Conservation (phyloP, 768 basidiomycete species). For the Tremella mesenterica region DNA sequence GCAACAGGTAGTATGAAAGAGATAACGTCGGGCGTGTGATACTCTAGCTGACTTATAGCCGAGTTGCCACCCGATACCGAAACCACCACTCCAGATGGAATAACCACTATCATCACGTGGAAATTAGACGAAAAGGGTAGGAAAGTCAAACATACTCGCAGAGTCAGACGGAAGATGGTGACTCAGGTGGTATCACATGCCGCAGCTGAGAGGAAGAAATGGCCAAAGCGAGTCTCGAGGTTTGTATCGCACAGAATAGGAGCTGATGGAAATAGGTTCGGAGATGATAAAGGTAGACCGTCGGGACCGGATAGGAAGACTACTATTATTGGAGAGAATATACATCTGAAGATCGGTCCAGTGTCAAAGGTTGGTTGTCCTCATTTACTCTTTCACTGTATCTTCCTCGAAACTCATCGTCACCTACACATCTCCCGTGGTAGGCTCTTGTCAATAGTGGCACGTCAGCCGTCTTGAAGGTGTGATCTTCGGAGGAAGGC, state of each 20-base stretch:
- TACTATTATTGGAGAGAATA: slow-evolving; percentile 68
- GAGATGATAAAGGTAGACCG: slow-evolving; percentile 75
- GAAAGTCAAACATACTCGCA: slow-evolving; percentile 61
- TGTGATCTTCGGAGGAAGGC: not conserved
- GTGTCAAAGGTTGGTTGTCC: slow-evolving; percentile 48
- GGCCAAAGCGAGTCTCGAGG: slow-evolving; percentile 52
- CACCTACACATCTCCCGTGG: not conserved
- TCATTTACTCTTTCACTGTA: not conserved
- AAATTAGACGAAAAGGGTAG: slow-evolving; percentile 83
- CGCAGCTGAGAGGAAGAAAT: slow-evolving; percentile 86
- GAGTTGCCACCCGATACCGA: slow-evolving; percentile 50
- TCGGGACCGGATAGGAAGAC: slow-evolving; percentile 87
- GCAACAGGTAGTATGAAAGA: too few relatives aligned
- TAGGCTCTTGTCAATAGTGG: not conserved
- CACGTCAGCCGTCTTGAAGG: not conserved
- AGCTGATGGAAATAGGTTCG: slow-evolving; percentile 54
- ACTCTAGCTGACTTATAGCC: slow-evolving; percentile 1
- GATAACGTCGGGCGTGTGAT: too few relatives aligned
- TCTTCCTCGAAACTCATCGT: not conserved
- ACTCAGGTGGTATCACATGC: slow-evolving; percentile 88
- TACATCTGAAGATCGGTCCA: slow-evolving; percentile 54
- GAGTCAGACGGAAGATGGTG: slow-evolving; percentile 51
- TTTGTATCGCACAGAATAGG: not conserved
- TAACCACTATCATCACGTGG: slow-evolving; percentile 76
- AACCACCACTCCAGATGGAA: slow-evolving; percentile 72